Evolutionary conservation across 2,329 filamentous ascomycete species (phyloP), one percentile per base, ranked within the genome.

Genomic region (Ceratocystis eucalypticola): DNA sequence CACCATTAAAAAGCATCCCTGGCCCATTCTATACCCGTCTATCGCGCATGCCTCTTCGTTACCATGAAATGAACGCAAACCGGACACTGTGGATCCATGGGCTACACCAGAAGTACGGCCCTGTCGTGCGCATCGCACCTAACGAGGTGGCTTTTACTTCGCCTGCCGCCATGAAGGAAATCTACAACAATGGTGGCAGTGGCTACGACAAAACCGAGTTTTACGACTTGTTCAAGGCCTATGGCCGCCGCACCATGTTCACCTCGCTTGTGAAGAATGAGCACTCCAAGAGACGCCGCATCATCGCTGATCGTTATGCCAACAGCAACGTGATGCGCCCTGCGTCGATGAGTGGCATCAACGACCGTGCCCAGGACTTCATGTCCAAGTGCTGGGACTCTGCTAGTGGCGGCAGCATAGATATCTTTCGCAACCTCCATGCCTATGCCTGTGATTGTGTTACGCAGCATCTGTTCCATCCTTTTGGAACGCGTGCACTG

Each of bases 391-490:
- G 84, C 68, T 72, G 74, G 33, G 75, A 75, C 37, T 77, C 79
- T 1, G 72, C 74, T 0, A 28, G 48, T 53, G 75, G 76, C 17
- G 73, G 72, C 3, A 80, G 77, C 62, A 73, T 85, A 3, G 85
- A 88, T 74, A 74, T 87, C 10, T 88, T 86, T 75, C 85, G 87
- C 73, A 71, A 72, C 55, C 76, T 88, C 1, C 86, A 89, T 69
- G 81, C 85, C 30, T 89, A 86, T 72, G 86, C 86, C 0, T 83
- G 88, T 65, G 86, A 89, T 71, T 87, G 86, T 70, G 80, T 84
- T 33, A 86, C 85, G 0, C 83, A 87, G 70, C 85, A 88, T 69
- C 77, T 89, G n/a, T 87, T 89, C 71, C 83, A 86, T 65, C 85
- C 85, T 0, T 79, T 83, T 67, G 86, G 85, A 1, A 82, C 83